These are phyloP conservation scores for Fusarium bulbicola DNA, from an alignment of 2,329 filamentous ascomycete genomes.

Conservation along the genomic window DNA sequence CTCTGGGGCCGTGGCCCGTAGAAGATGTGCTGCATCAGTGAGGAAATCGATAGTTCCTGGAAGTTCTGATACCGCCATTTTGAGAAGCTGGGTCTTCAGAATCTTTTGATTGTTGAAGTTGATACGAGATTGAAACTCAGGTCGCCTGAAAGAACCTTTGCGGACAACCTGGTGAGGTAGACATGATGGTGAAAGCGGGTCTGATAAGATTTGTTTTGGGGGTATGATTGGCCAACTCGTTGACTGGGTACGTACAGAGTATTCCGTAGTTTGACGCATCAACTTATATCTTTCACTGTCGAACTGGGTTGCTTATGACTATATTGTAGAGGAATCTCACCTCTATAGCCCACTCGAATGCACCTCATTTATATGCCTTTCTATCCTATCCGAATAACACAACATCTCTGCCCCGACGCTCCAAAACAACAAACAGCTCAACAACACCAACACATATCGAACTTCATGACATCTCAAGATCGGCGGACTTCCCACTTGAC, in stretches of 20 bases:
- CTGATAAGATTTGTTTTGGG: not conserved
- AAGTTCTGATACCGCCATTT: constrained; percentile 36
- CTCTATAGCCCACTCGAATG: not conserved
- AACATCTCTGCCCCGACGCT: not conserved
- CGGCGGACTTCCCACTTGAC: constrained; percentile 86
- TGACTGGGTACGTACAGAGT: not conserved
- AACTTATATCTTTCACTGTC: constrained; percentile 2
- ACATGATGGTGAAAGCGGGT: not conserved
- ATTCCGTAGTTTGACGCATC: not conserved
- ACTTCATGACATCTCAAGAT: constrained; percentile 55
- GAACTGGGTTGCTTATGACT: not conserved
- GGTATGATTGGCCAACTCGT: constrained; percentile 5
- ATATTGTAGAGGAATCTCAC: not conserved
- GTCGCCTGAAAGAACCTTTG: constrained; percentile 17
- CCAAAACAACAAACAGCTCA: not conserved
- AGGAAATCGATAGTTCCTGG: constrained; percentile 55
- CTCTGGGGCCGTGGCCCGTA: constrained; percentile 61
- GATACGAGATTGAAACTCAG: constrained; percentile 2
- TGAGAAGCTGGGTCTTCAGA: not conserved
- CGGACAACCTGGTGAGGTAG: not conserved
- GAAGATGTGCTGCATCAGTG: constrained; percentile 67
- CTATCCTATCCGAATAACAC: not conserved
- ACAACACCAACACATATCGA: not conserved
- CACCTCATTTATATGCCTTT: not conserved
- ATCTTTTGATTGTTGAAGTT: not conserved